Conservation (phyloP, 495 filamentous ascomycete genomes). For the Cercophora scortea region DNA sequence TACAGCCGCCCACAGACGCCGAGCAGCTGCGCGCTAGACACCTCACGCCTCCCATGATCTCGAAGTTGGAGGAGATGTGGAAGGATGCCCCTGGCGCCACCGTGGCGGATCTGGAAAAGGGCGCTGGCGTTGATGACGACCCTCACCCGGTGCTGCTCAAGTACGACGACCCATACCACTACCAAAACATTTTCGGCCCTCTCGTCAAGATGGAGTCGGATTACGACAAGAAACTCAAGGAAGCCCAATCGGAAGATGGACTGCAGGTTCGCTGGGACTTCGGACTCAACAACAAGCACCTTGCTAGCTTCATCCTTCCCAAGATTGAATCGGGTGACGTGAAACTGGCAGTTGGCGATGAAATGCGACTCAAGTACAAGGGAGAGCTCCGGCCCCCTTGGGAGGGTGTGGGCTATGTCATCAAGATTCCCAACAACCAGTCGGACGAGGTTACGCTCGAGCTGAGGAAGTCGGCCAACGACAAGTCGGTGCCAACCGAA, state of each 20-base stretch:
- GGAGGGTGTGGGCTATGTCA: slow-evolving; percentile 98
- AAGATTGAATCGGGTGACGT: slow-evolving; percentile 98
- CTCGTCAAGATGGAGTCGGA: slow-evolving; percentile 99
- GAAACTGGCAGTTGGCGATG: slow-evolving; percentile 94
- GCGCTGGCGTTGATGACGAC: slow-evolving; percentile 87
- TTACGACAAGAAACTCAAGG: slow-evolving; percentile 97
- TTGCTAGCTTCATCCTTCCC: slow-evolving; percentile 90
- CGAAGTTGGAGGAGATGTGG: slow-evolving; percentile 97
- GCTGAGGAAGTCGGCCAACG: slow-evolving; percentile 61
- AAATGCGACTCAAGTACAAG: slow-evolving; percentile 96
- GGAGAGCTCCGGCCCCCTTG: slow-evolving; percentile 89
- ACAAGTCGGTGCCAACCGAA: slow-evolving; percentile 93
- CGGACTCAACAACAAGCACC: slow-evolving; percentile 95
- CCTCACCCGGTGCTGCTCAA: slow-evolving; percentile 87
- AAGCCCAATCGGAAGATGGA: slow-evolving; percentile 93
- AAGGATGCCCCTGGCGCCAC: slow-evolving; percentile 91
- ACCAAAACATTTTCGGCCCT: slow-evolving; percentile 97
- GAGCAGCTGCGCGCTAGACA: slow-evolving; percentile 95
- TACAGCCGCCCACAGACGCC: slow-evolving; percentile 79
- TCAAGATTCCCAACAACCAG: slow-evolving; percentile 99
- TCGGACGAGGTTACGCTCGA: slow-evolving; percentile 97
- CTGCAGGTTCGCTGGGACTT: slow-evolving; percentile 92
- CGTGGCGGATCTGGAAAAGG: slow-evolving; percentile 87
- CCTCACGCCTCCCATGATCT: slow-evolving; percentile 90
- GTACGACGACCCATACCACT: slow-evolving; percentile 97